Conservation (phyloP, 306 rosid species). For the Rosa lucieae region DNA sequence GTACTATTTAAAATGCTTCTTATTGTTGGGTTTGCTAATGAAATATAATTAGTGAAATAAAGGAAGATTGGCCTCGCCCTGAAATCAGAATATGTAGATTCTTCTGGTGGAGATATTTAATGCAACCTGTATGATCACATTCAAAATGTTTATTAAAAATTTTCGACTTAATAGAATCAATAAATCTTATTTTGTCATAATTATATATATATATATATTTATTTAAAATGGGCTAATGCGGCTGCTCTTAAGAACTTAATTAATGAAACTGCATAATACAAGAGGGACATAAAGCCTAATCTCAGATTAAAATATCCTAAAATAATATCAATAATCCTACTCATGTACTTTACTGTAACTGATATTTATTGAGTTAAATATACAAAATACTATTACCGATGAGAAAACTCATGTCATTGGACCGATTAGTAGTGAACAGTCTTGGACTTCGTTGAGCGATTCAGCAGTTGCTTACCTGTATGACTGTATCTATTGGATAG, state of each 20-base stretch:
- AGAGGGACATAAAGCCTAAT: no score
- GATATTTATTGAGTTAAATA: background rate
- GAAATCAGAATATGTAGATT: slow-evolving; percentile 5
- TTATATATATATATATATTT: no score
- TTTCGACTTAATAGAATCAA: no score
- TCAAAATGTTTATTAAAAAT: background rate
- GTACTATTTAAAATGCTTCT: background rate
- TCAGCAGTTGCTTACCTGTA: background rate
- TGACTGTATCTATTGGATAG: background rate
- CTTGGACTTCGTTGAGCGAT: background rate
- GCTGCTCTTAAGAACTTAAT: no score
- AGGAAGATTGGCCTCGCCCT: background rate
- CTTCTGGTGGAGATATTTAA: background rate
- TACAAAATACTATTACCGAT: background rate
- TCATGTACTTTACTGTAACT: background rate
- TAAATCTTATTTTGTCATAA: no score
- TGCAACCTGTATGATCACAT: background rate
- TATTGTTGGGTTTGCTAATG: slow-evolving; percentile 9
- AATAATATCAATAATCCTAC: no score
- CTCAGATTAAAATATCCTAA: no score
- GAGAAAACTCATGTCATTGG: background rate
- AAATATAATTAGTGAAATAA: background rate
- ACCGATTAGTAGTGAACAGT: background rate
- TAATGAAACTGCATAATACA: no score
- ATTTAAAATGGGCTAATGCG: no score